phyloP scores from a whole-genome alignment of 257 asterid genomes.

The Henckelia pumila region DNA sequence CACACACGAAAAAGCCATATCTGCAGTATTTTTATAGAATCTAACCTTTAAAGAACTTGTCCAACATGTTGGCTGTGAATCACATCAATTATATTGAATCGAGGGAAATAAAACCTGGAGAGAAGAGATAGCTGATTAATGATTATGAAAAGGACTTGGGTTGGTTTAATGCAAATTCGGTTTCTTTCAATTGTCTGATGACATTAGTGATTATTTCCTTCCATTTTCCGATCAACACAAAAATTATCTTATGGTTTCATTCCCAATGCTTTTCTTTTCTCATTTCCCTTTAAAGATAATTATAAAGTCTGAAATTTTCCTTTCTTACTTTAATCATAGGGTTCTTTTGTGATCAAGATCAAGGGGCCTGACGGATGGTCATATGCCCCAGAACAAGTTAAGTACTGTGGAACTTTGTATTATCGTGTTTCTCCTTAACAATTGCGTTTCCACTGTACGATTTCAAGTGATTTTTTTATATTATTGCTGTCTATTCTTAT shows the following conservation, averaged over 20 bases:
- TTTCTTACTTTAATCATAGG: constrained; percentile 47
- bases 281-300: not conserved
- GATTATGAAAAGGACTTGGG: constrained; percentile 13
- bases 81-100: constrained; percentile 13
- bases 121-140: constrained; percentile 6
- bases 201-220: not conserved
- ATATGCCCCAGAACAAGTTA: constrained; percentile 88
- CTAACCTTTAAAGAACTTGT: not conserved
- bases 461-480: constrained; percentile 12
- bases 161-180: constrained; percentile 9
- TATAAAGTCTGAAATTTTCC: constrained; percentile 15
- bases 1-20: no score
- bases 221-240: not conserved
- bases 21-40: no score
- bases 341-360: constrained; percentile 82
- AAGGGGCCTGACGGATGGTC: constrained; percentile 98
- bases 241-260: not conserved
- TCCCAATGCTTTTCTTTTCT: constrained; percentile 9
- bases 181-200: not conserved
- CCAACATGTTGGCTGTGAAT: not conserved
- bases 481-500: constrained; percentile 29
- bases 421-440: constrained; percentile 4
- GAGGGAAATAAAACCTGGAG: constrained; percentile 11
- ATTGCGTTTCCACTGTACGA: constrained; percentile 14
- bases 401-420: constrained; percentile 39